Base-by-base conservation (phyloP, 2,329 filamentous ascomycete genomes). In the Curvularia sp. region DNA sequence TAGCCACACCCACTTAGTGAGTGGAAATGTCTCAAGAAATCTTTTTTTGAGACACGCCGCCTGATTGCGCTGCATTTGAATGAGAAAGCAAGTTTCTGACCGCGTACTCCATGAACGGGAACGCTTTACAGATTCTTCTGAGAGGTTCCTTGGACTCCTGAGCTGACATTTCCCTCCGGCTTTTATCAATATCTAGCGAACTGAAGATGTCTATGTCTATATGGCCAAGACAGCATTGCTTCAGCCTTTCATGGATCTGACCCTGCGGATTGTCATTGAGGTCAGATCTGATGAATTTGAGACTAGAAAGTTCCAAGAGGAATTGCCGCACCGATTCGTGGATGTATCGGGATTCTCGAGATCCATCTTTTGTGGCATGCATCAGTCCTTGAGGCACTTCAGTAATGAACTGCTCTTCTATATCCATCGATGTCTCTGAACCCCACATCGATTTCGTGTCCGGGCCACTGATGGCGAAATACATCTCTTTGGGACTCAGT, bases 71-170 rank as follows among this genome's bases (percentile, higher is more conserved):
- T 31, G 22, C 28, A 42, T 83, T 65, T 9, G 81, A 75, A 57
- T 84, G 82, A 44, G 66, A 58, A 15, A 84, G 66, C 10, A 82
- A 38, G 51, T 80, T 72, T 4, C 67, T 60, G 3, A 22, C 20
- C 4, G 81, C 77, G 64, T 84, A 84, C 49, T 78, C 61, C 5
- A 86, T 68, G 47, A 86, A 84, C 0, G 82, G 79, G 53, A 77
- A 80, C 62, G 3, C 51, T 5, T 18, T 18, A 18, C 18, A 1
- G 18, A 3, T 22, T 58, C 30, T 28, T n/a, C 53, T 53, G 43
- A 61, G 62, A 8, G 58, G 1, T 35, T 2, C 30, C 49, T 24
- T 31, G 30, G 62, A 53, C 31, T 58, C 3, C 15, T 0, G 30
- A 5, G 35, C 44, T 24, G 54, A 59, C 1, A 60, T 63, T 28